Evolutionary conservation across 768 basidiomycete species (phyloP), one percentile per base, ranked within the genome.

Genomic region (Phylloporus sp.): DNA sequence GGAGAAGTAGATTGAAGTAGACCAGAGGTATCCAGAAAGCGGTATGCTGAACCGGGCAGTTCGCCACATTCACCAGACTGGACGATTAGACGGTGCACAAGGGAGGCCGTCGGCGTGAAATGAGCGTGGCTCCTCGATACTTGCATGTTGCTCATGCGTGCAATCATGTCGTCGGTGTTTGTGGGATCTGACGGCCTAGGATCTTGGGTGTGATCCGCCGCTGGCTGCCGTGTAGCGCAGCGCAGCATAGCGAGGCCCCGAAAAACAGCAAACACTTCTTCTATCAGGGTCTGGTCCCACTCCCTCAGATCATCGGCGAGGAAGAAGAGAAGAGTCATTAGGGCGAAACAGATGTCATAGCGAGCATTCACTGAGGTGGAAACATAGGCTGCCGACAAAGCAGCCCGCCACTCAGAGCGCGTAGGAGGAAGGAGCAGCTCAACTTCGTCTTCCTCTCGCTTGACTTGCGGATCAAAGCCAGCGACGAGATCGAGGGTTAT

Each of bases 191-290:
- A 67, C 28, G 65, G 69, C 23, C 60, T 61, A 49, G 69, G 65
- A 43, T 66, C 73, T 38, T 60, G 60, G 18, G 52, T 31, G 10
- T 52, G 51, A 35, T 75, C 71, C 3, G 68, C 73, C n/a, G 77
- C 78, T 46, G 86, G 81, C 60, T 85, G 86, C 43, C 74, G 74
- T 15, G 77, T 71, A 42, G 84, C 72, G 51, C 76, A 79, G 24
- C 82, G 85, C 18, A 90, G 72, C 74, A 88, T 85, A 22, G 85
- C 81, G 22, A 88, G 71, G 13, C 86, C 87, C n/a, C 88, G 79
- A 58, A 86, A 90, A 24, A 91, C 82, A 8, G 86, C 86, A 65
- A 91, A 85, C 22, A 89, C 79, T 63, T 91, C 87, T 9, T 81
- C 82, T 42, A 88, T 67, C 24, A 88, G 61, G 20, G 81, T 71